Conservation (phyloP, 257 asterid genomes). For the Coffea eugenioides region DNA sequence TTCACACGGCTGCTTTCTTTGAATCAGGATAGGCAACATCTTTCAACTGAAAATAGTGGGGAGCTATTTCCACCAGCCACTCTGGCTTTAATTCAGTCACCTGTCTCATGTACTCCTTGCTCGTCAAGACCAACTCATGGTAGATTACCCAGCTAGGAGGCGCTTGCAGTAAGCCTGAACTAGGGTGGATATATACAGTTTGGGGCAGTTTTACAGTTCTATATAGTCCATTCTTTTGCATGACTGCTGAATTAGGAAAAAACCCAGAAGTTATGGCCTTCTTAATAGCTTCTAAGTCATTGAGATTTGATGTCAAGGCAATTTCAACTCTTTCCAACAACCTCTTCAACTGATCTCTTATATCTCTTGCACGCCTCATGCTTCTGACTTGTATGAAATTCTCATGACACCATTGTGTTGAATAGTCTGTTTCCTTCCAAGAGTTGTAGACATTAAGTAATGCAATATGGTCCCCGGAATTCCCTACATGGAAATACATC, state of each 20-base stretch:
- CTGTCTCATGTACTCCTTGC: constrained; percentile 80
- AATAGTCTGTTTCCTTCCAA: constrained; percentile 86
- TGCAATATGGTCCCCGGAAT: constrained; percentile 96
- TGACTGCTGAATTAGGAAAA: constrained; percentile 76
- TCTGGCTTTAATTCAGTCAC: constrained; percentile 75
- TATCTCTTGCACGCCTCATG: constrained; percentile 95
- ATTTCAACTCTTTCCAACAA: constrained; percentile 87
- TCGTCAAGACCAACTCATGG: constrained; percentile 72
- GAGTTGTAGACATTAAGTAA: constrained; percentile 47
- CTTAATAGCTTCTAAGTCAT: constrained; percentile 67
- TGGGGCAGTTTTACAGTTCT: constrained; percentile 85
- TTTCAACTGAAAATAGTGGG: constrained; percentile 65
- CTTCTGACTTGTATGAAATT: constrained; percentile 91
- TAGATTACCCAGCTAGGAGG: constrained; percentile 73
- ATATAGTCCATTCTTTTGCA: constrained; percentile 84
- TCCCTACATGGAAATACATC: constrained; percentile 81
- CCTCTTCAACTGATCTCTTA: constrained; percentile 91
- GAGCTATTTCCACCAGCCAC: constrained; percentile 80
- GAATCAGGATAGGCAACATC: constrained; percentile 54
- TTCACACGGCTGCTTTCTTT: constrained; percentile 17
- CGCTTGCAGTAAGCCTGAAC: constrained; percentile 80
- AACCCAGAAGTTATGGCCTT: constrained; percentile 81
- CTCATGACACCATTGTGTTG: constrained; percentile 96
- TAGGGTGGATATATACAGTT: constrained; percentile 85
- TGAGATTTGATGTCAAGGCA: constrained; percentile 55